These are phyloP conservation scores for Diaporthe eres DNA, from an alignment of 2,329 filamentous ascomycete species.

Conservation along the genomic window DNA sequence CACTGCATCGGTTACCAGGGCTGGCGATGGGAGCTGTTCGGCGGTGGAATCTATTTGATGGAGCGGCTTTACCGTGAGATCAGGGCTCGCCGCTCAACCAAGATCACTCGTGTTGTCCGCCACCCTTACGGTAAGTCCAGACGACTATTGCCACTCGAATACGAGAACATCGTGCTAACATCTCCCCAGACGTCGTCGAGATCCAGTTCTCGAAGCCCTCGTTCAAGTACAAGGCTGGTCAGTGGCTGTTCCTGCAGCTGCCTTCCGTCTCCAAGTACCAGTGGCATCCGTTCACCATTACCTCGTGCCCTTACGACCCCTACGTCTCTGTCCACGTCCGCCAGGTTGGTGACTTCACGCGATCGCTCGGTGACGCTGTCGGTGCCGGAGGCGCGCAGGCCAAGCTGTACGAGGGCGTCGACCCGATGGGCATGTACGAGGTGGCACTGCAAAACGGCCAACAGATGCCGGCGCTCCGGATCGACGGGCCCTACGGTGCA, in stretches of 20 bases:
- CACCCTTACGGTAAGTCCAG: slow-evolving; percentile 86
- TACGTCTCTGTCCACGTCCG: slow-evolving; percentile 96
- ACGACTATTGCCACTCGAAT: not conserved
- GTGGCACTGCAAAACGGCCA: slow-evolving; percentile 94
- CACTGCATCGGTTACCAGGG: slow-evolving; percentile 97
- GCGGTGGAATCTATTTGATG: slow-evolving; percentile 85
- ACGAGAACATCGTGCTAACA: slow-evolving; percentile 48
- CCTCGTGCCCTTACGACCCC: slow-evolving; percentile 94
- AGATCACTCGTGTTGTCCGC: slow-evolving; percentile 93
- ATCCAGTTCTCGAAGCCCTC: slow-evolving; percentile 97
- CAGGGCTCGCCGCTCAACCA: slow-evolving; percentile 83
- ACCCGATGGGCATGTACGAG: slow-evolving; percentile 98
- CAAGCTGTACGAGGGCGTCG: slow-evolving; percentile 90
- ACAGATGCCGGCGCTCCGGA: slow-evolving; percentile 88
- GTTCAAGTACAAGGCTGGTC: slow-evolving; percentile 98
- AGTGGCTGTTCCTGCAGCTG: slow-evolving; percentile 97
- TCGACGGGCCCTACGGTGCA: slow-evolving; percentile 96
- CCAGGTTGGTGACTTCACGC: slow-evolving; percentile 97
- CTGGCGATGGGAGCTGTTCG: slow-evolving; percentile 96
- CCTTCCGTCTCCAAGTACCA: slow-evolving; percentile 90
- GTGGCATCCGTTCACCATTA: slow-evolving; percentile 99
- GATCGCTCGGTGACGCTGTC: slow-evolving; percentile 93
- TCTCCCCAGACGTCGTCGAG: slow-evolving; percentile 83
- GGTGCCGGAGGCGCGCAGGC: slow-evolving; percentile 90
- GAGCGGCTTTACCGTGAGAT: slow-evolving; percentile 95